phyloP scores from a whole-genome alignment of 2,329 filamentous ascomycete species.

The Verticillium isaacii region DNA sequence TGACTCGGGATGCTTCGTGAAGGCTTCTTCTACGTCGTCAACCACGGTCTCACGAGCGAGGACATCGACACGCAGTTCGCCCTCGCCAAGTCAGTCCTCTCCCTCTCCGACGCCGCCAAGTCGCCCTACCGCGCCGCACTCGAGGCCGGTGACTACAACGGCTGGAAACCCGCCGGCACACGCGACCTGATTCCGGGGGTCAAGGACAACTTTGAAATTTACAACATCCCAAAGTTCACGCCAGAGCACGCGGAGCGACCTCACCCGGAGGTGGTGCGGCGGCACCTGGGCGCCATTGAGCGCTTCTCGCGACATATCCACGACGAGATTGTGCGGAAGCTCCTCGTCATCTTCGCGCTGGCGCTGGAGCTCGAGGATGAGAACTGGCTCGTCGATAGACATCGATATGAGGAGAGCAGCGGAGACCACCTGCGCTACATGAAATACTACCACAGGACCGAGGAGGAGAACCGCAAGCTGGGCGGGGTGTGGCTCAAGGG shows the following conservation, averaged over 20 bases:
- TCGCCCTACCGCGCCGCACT: constrained; percentile 45
- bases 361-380: constrained; percentile 53
- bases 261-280: constrained; percentile 40
- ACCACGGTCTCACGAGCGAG: constrained; percentile 54
- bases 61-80: constrained; percentile 55
- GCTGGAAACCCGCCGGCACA: constrained; percentile 42
- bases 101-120: constrained; percentile 53
- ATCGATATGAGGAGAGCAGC: constrained; percentile 47
- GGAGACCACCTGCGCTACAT: constrained; percentile 57
- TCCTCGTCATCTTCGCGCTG: constrained; percentile 54
- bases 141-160: constrained; percentile 49
- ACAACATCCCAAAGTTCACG: constrained; percentile 57
- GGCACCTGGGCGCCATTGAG: constrained; percentile 49
- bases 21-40: constrained; percentile 57
- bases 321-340: constrained; percentile 43
- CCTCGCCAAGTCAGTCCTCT: constrained; percentile 47
- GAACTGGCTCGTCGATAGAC: constrained; percentile 48
- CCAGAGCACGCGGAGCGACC: constrained; percentile 31
- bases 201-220: constrained; percentile 53
- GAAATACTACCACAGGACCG: constrained; percentile 43
- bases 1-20: no score
- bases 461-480: constrained; percentile 35
- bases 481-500: constrained; percentile 33
- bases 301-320: constrained; percentile 39
- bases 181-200: constrained; percentile 22